phyloP scores from a whole-genome alignment of 176 grass and related monocot genomes.

The Aegilops umbellulata region DNA sequence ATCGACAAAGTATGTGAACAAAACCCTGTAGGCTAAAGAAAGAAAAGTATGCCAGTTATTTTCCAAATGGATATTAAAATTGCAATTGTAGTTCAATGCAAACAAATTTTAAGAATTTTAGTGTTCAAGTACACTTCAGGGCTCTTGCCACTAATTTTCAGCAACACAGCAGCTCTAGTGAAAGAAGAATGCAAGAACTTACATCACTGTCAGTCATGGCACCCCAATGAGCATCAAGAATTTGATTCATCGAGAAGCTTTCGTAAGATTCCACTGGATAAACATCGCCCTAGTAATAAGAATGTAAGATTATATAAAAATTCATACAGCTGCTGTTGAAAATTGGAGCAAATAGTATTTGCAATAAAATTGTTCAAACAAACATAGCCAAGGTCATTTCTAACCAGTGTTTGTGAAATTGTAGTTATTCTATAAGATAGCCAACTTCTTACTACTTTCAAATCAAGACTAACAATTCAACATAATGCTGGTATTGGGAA shows the following conservation, averaged over 20 bases:
- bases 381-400: not conserved
- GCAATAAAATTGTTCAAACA: not conserved
- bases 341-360: not conserved
- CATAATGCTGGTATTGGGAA: not conserved
- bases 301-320: not conserved
- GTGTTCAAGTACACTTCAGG: not conserved
- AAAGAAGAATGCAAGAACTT: constrained; percentile 30
- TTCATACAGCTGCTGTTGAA: not conserved
- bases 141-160: not conserved
- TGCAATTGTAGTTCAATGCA: not conserved
- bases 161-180: not conserved
- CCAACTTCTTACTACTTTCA: not conserved
- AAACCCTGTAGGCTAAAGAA: constrained; percentile 59
- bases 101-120: not conserved
- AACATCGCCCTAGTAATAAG: constrained; percentile 65
- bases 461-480: not conserved
- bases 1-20: constrained; percentile 84
- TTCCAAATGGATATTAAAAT: constrained; percentile 2
- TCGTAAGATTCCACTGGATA: constrained; percentile 79
- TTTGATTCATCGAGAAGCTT: constrained; percentile 47
- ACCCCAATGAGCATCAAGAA: constrained; percentile 91
- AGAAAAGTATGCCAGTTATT: constrained; percentile 22
- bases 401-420: not conserved
- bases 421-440: not conserved
- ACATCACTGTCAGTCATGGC: constrained; percentile 63